phyloP scores from a whole-genome alignment of 345 rosid genomes.

The Kandelia obovata region DNA sequence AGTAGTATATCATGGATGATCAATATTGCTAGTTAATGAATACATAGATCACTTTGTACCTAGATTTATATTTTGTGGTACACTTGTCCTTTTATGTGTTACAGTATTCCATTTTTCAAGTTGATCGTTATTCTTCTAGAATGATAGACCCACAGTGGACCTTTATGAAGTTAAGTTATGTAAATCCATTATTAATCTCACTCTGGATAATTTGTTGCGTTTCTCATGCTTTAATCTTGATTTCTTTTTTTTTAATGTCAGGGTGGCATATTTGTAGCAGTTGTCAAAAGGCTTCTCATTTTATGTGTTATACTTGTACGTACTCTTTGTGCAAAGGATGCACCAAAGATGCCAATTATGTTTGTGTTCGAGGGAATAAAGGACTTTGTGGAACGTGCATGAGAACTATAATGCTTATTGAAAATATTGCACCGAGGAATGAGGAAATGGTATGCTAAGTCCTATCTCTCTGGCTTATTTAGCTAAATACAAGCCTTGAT shows the following conservation, averaged over 20 bases:
- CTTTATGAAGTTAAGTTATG: not conserved
- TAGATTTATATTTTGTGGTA: not conserved
- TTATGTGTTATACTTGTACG: constrained; percentile 95
- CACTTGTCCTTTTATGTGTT: not conserved
- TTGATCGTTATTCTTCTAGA: not conserved
- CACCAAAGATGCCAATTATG: constrained; percentile 79
- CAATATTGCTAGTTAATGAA: not conserved
- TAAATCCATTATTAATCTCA: not conserved
- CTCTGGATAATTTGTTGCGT: not conserved
- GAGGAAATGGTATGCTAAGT: constrained; percentile 56
- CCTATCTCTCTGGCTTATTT: constrained; percentile 4
- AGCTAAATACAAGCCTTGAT: constrained; percentile 1
- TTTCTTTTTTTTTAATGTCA: constrained; percentile 29
- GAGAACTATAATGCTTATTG: constrained; percentile 85
- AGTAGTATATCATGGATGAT: not conserved
- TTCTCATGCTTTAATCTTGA: not conserved
- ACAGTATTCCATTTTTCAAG: not conserved
- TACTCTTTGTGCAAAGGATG: constrained; percentile 94
- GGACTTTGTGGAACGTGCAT: constrained; percentile 92
- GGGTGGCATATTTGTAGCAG: constrained; percentile 96
- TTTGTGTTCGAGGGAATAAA: constrained; percentile 69
- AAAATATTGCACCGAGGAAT: constrained; percentile 49
- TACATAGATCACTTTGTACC: not conserved
- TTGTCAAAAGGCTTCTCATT: constrained; percentile 76
- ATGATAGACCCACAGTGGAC: not conserved